Base-by-base conservation (phyloP, 2,329 filamentous ascomycete genomes). In the Colletotrichum noveboracense region DNA sequence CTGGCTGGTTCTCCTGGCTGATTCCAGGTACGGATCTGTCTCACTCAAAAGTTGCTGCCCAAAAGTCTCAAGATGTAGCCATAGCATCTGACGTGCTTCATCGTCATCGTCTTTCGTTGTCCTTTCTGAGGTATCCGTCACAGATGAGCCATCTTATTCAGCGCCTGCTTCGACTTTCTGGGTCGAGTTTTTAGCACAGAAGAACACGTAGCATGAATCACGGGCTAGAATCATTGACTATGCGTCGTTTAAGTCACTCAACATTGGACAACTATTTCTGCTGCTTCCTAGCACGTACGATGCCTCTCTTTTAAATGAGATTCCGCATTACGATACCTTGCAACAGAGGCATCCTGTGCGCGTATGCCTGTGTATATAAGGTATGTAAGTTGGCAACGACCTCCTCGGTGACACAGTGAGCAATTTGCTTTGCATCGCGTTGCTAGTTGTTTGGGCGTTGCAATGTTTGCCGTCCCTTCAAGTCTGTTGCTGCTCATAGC, bases 81-180 rank as follows among this genome's bases (percentile, higher is more conserved):
- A 18, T n/a, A 43, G 16, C 16, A 43, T 6, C 18, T 0, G 12
- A 1, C 10, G 0, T 21, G n/a, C 18, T 48, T 4, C 18, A 48
- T 48, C 18, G n/a, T 7, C 18, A 4, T n/a, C 9, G 1, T 21
- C 1, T 0, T 48, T 4, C 43, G 43, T 21, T 21, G 1, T 13
- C 43, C 43, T 21, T 7, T 0, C 5, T 13, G 18, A 48, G 18
- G 10, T 21, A 48, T 48, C 21, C n/a, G 1, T 48, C 6, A 48
- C 6, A 48, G 18, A 48, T 21, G 18, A n/a, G 43, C n/a, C 43
- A 3, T 48, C 18, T 48, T 1, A 48, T 6, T 7, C 38, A 3
- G 18, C 38, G 38, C 9, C 38, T 6, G 9, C 43, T 48, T 21
- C 43, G 10, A 48, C 43, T 18, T 3, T 48, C 43, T 48, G 18